Evolutionary conservation across 345 rosid genomes (phyloP).

Genomic region (Eucalyptus pauciflora): DNA sequence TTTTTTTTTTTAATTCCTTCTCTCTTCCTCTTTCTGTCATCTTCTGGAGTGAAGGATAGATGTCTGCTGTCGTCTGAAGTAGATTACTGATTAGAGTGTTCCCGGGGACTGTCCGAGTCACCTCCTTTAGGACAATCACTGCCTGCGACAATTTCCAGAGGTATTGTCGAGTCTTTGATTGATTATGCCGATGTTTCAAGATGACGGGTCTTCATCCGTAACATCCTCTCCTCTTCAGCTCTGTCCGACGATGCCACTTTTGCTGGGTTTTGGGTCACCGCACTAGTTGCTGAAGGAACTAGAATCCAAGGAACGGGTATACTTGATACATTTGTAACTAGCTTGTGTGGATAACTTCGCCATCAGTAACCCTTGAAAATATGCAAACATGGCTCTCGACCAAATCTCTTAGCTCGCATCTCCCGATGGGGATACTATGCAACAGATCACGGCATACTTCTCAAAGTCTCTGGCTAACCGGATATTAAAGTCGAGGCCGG

Average conservation of each 20-base stretch:
- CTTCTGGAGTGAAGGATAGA: background rate
- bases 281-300: constrained; percentile 66
- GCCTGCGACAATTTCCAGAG: background rate
- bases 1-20: background rate
- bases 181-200: constrained; percentile 34
- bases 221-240: constrained; percentile 77
- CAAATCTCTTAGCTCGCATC: constrained; percentile 68
- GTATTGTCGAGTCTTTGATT: background rate
- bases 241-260: constrained; percentile 45
- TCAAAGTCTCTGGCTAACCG: constrained; percentile 67
- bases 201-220: constrained; percentile 73
- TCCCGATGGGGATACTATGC: constrained; percentile 89
- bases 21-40: background rate
- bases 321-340: constrained; percentile 71
- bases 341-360: constrained; percentile 83
- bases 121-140: background rate
- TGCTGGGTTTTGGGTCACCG: constrained; percentile 37
- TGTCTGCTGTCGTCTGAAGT: background rate
- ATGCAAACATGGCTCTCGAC: constrained; percentile 71
- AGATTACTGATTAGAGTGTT: background rate
- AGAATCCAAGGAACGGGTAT: constrained; percentile 77
- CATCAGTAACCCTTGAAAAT: constrained; percentile 54
- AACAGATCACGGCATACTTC: constrained; percentile 68
- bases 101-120: background rate
- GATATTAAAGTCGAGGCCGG: constrained; percentile 77